Conservation (phyloP, 495 filamentous ascomycete species). For the Echria macrotheca region DNA sequence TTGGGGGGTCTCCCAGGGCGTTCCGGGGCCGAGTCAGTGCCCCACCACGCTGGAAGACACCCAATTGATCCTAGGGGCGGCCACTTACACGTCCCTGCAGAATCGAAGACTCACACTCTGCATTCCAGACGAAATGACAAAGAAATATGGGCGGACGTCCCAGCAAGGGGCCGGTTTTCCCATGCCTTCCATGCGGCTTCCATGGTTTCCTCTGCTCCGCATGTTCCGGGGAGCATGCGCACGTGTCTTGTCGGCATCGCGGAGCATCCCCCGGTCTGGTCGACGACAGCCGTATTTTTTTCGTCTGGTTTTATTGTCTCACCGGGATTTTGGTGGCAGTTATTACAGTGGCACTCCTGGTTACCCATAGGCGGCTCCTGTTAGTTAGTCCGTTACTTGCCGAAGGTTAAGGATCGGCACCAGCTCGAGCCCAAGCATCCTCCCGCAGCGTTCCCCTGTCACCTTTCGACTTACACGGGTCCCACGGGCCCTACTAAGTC, state of each 20-base stretch:
- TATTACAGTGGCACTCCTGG: too few relatives aligned
- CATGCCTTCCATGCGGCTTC: neutral
- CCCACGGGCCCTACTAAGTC: neutral
- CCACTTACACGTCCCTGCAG: neutral
- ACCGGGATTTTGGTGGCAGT: too few relatives aligned
- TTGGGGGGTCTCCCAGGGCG: neutral
- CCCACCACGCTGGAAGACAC: too few relatives aligned
- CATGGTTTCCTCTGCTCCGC: neutral
- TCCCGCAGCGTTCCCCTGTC: neutral
- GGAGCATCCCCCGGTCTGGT: neutral
- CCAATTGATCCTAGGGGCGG: neutral
- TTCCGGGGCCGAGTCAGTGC: neutral
- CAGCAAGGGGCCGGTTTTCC: too few relatives aligned
- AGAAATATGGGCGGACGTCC: too few relatives aligned
- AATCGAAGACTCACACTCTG: too few relatives aligned
- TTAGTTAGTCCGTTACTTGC: slow-evolving; percentile 4
- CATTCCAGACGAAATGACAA: too few relatives aligned
- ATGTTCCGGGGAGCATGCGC: neutral
- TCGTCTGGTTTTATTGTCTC: too few relatives aligned
- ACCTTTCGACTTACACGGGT: neutral
- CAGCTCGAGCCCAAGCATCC: neutral
- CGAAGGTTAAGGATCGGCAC: neutral
- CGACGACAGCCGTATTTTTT: too few relatives aligned
- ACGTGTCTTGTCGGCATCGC: neutral
- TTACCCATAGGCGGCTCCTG: too few relatives aligned